A percentile compares a stretch with the other conserved stretches of the same genome.
These are phyloP conservation scores for Neurospora sp. DNA, from an alignment of 2,329 filamentous ascomycete genomes.

Conservation along the genomic window DNA sequence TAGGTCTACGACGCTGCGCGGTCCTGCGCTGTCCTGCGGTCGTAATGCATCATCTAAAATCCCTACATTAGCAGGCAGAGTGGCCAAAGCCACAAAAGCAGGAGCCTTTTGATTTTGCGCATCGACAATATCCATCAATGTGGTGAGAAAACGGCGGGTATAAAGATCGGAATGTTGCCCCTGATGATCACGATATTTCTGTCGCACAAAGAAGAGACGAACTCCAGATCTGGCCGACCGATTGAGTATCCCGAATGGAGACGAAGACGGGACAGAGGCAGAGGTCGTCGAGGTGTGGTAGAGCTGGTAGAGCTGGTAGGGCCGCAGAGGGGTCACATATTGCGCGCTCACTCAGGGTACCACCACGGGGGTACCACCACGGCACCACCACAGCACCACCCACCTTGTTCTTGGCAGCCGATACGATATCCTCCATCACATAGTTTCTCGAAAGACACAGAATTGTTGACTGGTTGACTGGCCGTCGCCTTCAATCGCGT, in stretches of 20 bases:
- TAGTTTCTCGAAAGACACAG: background rate
- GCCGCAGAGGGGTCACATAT: background rate
- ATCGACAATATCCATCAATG: background rate
- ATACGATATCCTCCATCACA: background rate
- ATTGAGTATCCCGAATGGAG: background rate
- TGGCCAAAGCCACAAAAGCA: slow-evolving; percentile 4
- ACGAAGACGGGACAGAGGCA: background rate
- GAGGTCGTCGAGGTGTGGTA: background rate
- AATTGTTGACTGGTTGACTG: background rate
- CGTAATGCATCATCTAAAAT: background rate
- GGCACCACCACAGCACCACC: background rate
- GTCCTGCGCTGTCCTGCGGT: background rate
- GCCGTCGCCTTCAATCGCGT: background rate
- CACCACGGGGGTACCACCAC: background rate
- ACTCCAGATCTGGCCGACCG: background rate
- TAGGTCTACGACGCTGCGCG: background rate
- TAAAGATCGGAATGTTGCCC: background rate
- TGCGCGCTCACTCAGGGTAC: background rate
- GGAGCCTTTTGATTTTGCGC: slow-evolving; percentile 1
- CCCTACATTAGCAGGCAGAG: background rate
- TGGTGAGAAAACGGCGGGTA: background rate
- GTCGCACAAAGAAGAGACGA: background rate
- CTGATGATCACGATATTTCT: background rate
- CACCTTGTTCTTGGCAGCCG: background rate
- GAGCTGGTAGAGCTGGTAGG: background rate